Conservation (phyloP, 2,329 filamentous ascomycete species). For the Fusarium algeriense region DNA sequence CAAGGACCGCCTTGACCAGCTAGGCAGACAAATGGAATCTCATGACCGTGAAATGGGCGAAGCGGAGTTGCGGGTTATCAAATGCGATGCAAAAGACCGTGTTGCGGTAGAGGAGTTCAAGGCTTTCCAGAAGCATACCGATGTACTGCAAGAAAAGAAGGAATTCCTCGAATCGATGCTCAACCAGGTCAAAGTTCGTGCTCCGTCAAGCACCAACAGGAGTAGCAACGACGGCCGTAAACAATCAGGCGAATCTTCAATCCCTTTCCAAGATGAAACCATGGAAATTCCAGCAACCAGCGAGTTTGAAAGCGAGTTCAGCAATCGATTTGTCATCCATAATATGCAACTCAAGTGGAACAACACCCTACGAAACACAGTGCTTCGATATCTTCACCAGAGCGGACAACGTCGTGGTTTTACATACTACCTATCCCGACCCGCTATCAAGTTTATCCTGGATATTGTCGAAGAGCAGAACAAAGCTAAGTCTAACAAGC, state of each 20-base stretch:
- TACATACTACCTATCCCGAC: conserved; percentile 95
- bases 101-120: conserved; percentile 71
- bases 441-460: conserved; percentile 96
- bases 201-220: conserved; percentile 48
- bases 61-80: conserved; percentile 75
- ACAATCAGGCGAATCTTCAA: conserved; percentile 57
- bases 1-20: conserved; percentile 79
- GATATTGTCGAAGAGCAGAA: conserved; percentile 97
- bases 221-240: conserved; percentile 45
- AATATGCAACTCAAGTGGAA: conserved; percentile 99
- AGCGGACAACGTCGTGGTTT: conserved; percentile 96
- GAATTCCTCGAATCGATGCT: conserved; percentile 70
- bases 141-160: conserved; percentile 69
- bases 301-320: conserved; percentile 94
- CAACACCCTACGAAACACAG: conserved; percentile 94
- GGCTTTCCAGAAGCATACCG: conserved; percentile 66
- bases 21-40: conserved; percentile 80
- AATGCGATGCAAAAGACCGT: conserved; percentile 61
- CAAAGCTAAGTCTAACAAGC: conserved; percentile 69
- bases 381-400: conserved; percentile 96
- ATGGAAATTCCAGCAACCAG: conserved; percentile 77
- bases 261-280: conserved; percentile 67
- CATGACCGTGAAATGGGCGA: conserved; percentile 81
- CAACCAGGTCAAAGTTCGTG: conserved; percentile 59
- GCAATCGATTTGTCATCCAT: conserved; percentile 97